These are phyloP conservation scores for Ceratobasidium sp. DNA, from an alignment of 1,284 basidiomycete species.

Conservation along the genomic window DNA sequence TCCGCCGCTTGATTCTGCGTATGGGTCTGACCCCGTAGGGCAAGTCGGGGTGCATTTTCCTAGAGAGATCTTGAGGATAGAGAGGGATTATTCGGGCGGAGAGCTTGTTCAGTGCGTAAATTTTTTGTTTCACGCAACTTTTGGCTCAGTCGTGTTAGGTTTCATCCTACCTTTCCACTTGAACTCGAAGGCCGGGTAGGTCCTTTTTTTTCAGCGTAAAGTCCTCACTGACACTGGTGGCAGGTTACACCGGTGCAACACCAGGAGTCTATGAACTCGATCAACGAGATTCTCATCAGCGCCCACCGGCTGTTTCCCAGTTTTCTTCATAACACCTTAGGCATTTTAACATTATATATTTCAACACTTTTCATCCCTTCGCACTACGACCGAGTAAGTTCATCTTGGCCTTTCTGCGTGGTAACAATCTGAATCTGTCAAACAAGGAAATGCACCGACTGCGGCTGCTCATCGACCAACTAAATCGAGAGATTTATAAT, in stretches of 20 bases:
- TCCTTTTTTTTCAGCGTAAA: neutral
- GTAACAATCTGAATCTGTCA: neutral
- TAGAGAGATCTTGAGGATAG: conserved; percentile 81
- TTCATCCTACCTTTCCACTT: conserved; percentile 77
- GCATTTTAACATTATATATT: conserved; percentile 77
- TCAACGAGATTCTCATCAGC: conserved; percentile 80
- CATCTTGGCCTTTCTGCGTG: neutral
- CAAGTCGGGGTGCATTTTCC: conserved; percentile 81
- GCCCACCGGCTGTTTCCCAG: conserved; percentile 72
- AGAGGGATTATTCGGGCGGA: conserved; percentile 81
- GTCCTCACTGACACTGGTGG: conserved; percentile 11
- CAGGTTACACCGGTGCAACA: conserved; percentile 84
- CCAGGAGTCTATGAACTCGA: conserved; percentile 79
- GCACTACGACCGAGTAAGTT: conserved; percentile 76
- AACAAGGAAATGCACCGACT: conserved; percentile 78
- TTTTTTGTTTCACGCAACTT: neutral
- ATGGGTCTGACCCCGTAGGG: conserved; percentile 75
- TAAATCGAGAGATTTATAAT: conserved; percentile 75
- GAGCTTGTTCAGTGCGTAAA: conserved; percentile 67
- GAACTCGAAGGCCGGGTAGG: conserved; percentile 80
- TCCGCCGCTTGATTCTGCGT: conserved; percentile 72
- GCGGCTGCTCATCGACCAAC: conserved; percentile 62
- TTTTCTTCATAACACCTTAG: conserved; percentile 69
- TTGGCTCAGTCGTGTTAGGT: conserved; percentile 49
- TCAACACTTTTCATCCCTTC: conserved; percentile 66